Percentiles rank a stretch among this genome's conserved stretches.
Conservation (phyloP, 2,329 filamentous ascomycete species). For the Alternaria sp. region DNA sequence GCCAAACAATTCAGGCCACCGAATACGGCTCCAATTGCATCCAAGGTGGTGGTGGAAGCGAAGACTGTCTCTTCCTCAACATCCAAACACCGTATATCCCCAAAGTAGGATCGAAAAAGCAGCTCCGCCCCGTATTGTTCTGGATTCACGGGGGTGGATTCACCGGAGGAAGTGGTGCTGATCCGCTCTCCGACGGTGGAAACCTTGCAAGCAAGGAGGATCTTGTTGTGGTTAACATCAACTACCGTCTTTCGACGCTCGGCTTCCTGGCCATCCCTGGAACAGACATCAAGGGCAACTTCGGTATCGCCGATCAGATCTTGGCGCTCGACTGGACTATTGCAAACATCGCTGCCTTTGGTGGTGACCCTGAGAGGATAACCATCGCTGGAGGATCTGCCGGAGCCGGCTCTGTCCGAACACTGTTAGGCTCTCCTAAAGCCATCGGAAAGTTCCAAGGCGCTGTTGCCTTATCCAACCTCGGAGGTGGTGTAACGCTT, state of each 20-base stretch:
- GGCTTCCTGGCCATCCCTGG: slow-evolving; percentile 65
- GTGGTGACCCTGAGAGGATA: slow-evolving; percentile 55
- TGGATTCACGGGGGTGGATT: slow-evolving; percentile 65
- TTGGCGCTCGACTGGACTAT: slow-evolving; percentile 57
- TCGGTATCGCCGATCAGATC: slow-evolving; percentile 60
- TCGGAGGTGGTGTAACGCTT: slow-evolving; percentile 63
- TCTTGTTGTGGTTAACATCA: slow-evolving; percentile 65
- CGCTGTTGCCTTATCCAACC: slow-evolving; percentile 58
- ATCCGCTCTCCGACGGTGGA: slow-evolving; percentile 56
- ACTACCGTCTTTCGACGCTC: slow-evolving; percentile 65
- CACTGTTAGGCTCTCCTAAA: slow-evolving; percentile 59
- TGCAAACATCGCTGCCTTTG: slow-evolving; percentile 55
- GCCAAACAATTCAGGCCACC: slow-evolving; percentile 55
- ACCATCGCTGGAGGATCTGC: slow-evolving; percentile 58
- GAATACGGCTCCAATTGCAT: slow-evolving; percentile 55
- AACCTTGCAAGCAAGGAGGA: slow-evolving; percentile 65
- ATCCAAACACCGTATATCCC: slow-evolving; percentile 53
- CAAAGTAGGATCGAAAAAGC: slow-evolving; percentile 46
- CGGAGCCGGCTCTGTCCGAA: slow-evolving; percentile 63
- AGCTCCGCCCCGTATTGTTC: slow-evolving; percentile 57
- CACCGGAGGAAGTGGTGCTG: slow-evolving; percentile 53
- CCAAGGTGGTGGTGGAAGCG: slow-evolving; percentile 48
- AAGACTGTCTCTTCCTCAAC: slow-evolving; percentile 59
- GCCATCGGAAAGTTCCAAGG: slow-evolving; percentile 57
- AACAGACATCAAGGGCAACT: slow-evolving; percentile 62